Base-by-base conservation (phyloP, 1,139 yeast genomes). In the Candida sojae region DNA sequence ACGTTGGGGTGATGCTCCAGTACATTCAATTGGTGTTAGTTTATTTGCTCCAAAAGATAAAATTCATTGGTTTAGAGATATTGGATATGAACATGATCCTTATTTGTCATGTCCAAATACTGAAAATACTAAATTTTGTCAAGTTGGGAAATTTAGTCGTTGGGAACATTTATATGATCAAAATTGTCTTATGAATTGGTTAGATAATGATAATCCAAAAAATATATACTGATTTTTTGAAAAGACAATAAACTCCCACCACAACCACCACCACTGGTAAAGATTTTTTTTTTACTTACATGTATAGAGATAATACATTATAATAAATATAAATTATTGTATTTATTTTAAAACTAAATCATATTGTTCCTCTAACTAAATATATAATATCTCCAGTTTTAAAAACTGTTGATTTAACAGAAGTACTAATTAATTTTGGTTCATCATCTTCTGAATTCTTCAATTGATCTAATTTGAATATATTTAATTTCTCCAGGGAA, bases 1-100 rank as follows among this genome's bases (percentile, higher is more conserved):
- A 63, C 68, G 96, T 49, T 88, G 96, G 96, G 96, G 96, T 1
- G 96, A 88, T 66, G 96, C 96, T 0, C 96, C 96, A 0, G 92
- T 89, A 1, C 96, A 87, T 62, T 81, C 91, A 1, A 64, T 88
- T 41, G 96, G 92, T 0, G 68, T 89, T 25, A 86, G 84, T 0
- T 66, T 90, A 44, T 88, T 91, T 67, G 88, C 88, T 17, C 90
- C 86, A 57, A 83, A 79, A 56, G 66, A 72, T 11, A 77, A 81
- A 51, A 75, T 90, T 39, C 96, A 90, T 62, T 91, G 96, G 93
- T 90, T 90, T 63, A 79, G 91, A 63, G 97, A 89, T 61, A 84
- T 89, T 47, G 96, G 96, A 0, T 89, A 89, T 61, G 75, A 67
- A 54, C 93, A 86, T 62, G 75, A 71, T 50, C 97, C 97, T 0